Percentiles rank a stretch among this genome's conserved stretches.
phyloP scores from a whole-genome alignment of 352 stramenopile species.

The Peronospora farinosa region DNA sequence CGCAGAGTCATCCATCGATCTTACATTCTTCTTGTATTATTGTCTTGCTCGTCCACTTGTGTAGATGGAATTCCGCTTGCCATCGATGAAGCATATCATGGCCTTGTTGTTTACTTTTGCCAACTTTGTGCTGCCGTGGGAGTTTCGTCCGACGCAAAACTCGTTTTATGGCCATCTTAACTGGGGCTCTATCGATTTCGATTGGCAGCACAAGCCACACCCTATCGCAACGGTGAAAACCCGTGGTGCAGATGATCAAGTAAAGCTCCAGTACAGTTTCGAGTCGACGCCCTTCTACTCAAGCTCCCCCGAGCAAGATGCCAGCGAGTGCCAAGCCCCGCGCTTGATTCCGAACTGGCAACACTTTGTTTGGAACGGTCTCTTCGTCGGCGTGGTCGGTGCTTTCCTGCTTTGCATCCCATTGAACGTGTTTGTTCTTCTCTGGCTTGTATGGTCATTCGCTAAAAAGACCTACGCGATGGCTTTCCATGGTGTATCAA shows the following conservation, averaged over 20 bases:
- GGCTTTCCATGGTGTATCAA: slow-evolving; percentile 4
- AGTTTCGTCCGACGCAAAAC: slow-evolving; percentile 57
- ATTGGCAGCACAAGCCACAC: slow-evolving; percentile 61
- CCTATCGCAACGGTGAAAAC: slow-evolving; percentile 55
- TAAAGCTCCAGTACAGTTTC: slow-evolving; percentile 67
- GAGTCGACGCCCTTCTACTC: slow-evolving; percentile 39
- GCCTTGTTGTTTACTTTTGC: slow-evolving; percentile 60
- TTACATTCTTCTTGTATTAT: not conserved
- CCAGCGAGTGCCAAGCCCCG: slow-evolving; percentile 38
- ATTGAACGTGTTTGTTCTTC: slow-evolving; percentile 41
- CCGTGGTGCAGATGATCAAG: slow-evolving; percentile 49
- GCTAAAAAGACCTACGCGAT: slow-evolving; percentile 31
- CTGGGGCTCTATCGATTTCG: slow-evolving; percentile 90
- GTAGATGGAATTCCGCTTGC: slow-evolving; percentile 71
- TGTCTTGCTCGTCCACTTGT: not conserved
- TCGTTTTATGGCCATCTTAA: slow-evolving; percentile 87
- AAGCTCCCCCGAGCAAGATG: slow-evolving; percentile 37
- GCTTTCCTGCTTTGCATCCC: slow-evolving; percentile 49
- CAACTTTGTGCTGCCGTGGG: slow-evolving; percentile 72
- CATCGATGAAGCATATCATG: slow-evolving; percentile 46
- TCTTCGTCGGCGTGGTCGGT: slow-evolving; percentile 33
- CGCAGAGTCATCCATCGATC: not conserved
- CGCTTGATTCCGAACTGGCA: slow-evolving; percentile 32
- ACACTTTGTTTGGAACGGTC: slow-evolving; percentile 34
- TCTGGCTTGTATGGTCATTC: slow-evolving; percentile 64